Percentiles rank a stretch among this genome's conserved stretches.
Evolutionary conservation across 2,329 filamentous ascomycete species (phyloP).

Genomic region (Colletotrichum salicis): DNA sequence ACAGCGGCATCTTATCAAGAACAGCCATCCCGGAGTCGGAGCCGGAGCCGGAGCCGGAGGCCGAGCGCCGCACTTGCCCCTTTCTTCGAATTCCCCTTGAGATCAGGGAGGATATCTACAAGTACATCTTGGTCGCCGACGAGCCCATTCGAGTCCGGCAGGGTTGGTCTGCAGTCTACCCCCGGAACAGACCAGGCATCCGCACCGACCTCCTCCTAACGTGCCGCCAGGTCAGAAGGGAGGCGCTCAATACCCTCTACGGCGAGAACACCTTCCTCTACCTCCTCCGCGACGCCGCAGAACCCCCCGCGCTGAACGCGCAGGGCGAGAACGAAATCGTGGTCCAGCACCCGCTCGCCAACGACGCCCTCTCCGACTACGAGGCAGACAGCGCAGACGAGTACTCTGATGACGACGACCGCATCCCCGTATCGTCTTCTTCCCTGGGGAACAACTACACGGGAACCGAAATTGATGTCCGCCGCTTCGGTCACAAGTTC

Average conservation of each 20-base stretch:
- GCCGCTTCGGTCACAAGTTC: constrained; percentile 51
- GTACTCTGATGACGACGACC: constrained; percentile 1
- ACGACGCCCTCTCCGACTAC: constrained; percentile 14
- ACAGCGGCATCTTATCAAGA: not conserved
- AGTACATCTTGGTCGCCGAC: constrained; percentile 44
- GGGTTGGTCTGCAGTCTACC: constrained; percentile 48
- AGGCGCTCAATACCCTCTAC: constrained; percentile 57
- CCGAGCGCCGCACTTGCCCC: not conserved
- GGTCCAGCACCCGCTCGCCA: constrained; percentile 10
- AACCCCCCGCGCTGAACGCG: constrained; percentile 32
- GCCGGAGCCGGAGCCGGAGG: not conserved
- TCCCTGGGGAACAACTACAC: constrained; percentile 43
- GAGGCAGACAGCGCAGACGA: constrained; percentile 14
- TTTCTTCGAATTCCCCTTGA: constrained; percentile 42
- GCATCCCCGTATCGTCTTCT: not conserved
- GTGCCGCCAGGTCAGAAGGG: constrained; percentile 46
- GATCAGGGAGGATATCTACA: constrained; percentile 45
- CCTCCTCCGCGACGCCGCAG: constrained; percentile 51
- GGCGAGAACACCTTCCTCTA: constrained; percentile 61
- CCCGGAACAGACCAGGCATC: constrained; percentile 31
- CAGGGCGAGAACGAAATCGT: constrained; percentile 35
- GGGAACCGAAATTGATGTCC: constrained; percentile 44
- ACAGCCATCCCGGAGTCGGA: not conserved
- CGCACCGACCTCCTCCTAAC: constrained; percentile 50
- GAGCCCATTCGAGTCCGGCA: constrained; percentile 47